Base-by-base conservation (phyloP, 306 rosid genomes). In the Mimosa bimucronata region DNA sequence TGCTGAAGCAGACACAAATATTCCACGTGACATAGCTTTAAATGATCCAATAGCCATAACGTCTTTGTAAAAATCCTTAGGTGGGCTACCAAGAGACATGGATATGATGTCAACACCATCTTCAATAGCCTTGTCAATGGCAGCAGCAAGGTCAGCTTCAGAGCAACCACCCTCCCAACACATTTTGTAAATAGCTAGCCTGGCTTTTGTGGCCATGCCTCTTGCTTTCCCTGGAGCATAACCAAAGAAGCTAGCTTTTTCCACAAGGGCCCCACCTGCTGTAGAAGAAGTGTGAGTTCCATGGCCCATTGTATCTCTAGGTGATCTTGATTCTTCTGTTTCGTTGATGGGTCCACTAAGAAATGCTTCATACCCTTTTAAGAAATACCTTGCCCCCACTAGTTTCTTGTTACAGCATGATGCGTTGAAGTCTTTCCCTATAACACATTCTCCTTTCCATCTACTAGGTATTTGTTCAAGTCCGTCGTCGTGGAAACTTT, bases 201-300 rank as follows among this genome's bases (percentile, higher is more conserved):
- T 83, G 55, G 98, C 98, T 62, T 83, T 86, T 10, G 92, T 41
- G 38, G 96, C 97, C 97, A 95, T 92, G 8, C 98, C 98, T 67
- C 92, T 87, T 41, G 98, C 97, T 12, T 90, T 92, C 44, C 98
- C 98, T 18, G 81, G 53, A 75, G 97, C 98, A 69, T 70, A 92
- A 50, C 95, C 91, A 46, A 86, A 88, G 60, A 95, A 90, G 92
- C 81, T 92, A 15, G 98, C 97, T 42, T 89, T 94, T 9, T 77
- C 19, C 52, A 89, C 97, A 1, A 80, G 81, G 0, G 98, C 90
- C 10, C 98, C 98, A 3, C 90, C 92, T 61, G 95, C 97, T 19
- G 97, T 95, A 30, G 95, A 85, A 42, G 97, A 91, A 57, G 98
- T 95, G 80, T 95, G 98, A 72, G 91, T 92, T 80, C 98, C 98